A percentile compares a stretch with the other conserved stretches of the same genome.
Conservation (phyloP, 2,329 filamentous ascomycete genomes). For the Xylariaceae sp. region DNA sequence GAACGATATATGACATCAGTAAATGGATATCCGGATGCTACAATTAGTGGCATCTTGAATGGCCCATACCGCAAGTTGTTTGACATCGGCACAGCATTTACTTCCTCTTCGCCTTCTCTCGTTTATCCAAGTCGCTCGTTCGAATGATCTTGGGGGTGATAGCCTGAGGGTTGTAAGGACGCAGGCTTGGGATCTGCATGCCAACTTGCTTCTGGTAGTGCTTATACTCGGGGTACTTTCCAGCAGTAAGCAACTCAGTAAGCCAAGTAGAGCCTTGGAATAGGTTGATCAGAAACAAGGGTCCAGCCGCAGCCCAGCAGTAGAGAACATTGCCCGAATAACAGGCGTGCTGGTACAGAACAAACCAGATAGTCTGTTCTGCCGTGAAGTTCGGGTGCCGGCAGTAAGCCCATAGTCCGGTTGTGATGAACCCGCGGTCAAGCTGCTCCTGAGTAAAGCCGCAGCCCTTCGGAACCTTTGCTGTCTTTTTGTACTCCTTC, state of each 20-base stretch:
- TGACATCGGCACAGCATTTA: conserved; percentile 17
- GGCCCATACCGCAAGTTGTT: not conserved
- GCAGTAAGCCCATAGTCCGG: conserved; percentile 82
- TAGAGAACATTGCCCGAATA: conserved; percentile 66
- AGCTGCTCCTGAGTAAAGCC: conserved; percentile 70
- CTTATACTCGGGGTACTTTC: conserved; percentile 86
- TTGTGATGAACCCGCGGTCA: conserved; percentile 83
- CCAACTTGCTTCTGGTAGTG: conserved; percentile 81
- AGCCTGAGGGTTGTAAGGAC: conserved; percentile 42
- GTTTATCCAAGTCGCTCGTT: conserved; percentile 50
- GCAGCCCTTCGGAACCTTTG: conserved; percentile 63
- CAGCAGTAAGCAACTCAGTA: conserved; percentile 75
- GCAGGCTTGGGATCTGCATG: conserved; percentile 70
- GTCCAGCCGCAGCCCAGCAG: conserved; percentile 77
- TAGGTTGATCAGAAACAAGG: conserved; percentile 67
- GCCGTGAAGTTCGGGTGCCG: conserved; percentile 94
- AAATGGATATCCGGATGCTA: not conserved
- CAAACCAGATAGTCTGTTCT: conserved; percentile 87
- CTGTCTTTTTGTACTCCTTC: conserved; percentile 67
- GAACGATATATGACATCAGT: no score
- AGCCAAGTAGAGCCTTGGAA: conserved; percentile 89
- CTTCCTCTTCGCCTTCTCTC: conserved; percentile 41
- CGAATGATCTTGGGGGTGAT: conserved; percentile 46
- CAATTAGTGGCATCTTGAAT: not conserved
- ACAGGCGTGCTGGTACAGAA: conserved; percentile 85